Base-by-base conservation (phyloP, 352 stramenopile genomes). In the Globisporangium orthogonon region DNA sequence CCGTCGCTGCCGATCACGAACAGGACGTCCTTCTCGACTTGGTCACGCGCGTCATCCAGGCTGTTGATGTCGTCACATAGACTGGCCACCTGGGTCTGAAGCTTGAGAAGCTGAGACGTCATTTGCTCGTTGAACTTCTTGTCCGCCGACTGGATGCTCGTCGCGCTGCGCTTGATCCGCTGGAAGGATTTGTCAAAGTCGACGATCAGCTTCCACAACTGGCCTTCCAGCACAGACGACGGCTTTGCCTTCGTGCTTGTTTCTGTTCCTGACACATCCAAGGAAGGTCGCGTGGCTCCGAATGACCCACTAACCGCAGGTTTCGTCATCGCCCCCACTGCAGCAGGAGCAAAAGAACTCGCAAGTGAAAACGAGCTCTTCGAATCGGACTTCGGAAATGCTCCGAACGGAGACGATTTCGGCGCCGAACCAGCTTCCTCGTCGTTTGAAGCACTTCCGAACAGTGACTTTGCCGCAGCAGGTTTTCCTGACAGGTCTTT, bases 1-100 rank as follows among this genome's bases (percentile, higher is more conserved):
- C 76, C 76, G 50, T 89, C 77, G 58, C 75, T 87, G 54, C 79
- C 79, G 56, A 89, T 87, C n/a, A 89, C 75, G 55, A 85, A 89
- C 45, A 89, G 62, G 3, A 86, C 76, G 40, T 86, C 72, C 48
- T 89, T 87, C 39, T 89, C 79, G 47, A 87, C 63, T 50, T 81
- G 67, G 60, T 87, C 74, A 3, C 77, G 71, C 43, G 63, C 69
- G 28, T 83, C 71, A 54, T 89, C 77, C 29, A 89, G 56, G 13
- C 29, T 65, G 53, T 83, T 86, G 43, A 89, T 71, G n/a, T 71
- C 65, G 30, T 73, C 63, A 54, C 69, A 83, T 2, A 89, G 54
- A 33, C 30, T 62, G 7, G 71, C 64, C 15, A 86, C 65, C 48
- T 71, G 58, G 11, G 47, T 49, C 17, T 77, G 70, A 14, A 89